Base-by-base conservation (phyloP, 2,329 filamentous ascomycete genomes). In the Lasiodiplodia sp. region DNA sequence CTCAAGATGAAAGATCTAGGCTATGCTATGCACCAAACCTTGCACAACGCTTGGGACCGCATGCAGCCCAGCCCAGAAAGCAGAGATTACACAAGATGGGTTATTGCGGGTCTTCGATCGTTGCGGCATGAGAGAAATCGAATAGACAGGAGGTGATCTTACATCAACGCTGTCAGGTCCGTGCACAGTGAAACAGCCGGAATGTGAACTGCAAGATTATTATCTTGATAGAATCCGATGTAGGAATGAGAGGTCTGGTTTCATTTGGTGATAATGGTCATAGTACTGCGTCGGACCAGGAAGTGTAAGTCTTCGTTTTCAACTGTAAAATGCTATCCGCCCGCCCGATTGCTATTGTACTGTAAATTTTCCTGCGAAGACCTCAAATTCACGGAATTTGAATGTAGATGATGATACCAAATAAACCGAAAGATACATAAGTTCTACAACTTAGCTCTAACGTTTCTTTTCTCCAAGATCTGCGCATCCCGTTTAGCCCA, bases 401-500 rank as follows among this genome's bases (percentile, higher is more conserved):
- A 47, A 21, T 8, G 40, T 47, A n/a, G 2, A 18, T 34, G 8
- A n/a, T 47, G 18, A 8, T 47, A n/a, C n/a, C 16, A n/a, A n/a
- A 18, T n/a, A 8, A 53, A 21, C 6, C 11, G 25, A 28, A 21
- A 34, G 3, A 56, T 34, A 7, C 2, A n/a, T 25, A 40, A 1
- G 23, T 2, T 58, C 21, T 51, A 62, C 40, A 62, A 18, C 18
- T 37, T 62, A 16, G 58, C 58, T 18, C 34, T 51, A 4, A 51
- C 40, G 8, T 3, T 44, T 23, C 25, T 47, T 16, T 18, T 10
- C 18, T 55, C 21, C 52, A 57, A 47, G 40, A 5, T 14, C 60
- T 73, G 66, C 11, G 72, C 73, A 72, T 78, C 75, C 38, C 70
- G 69, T 57, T 71, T 72, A 16, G 75, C 75, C 77, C 75, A 78